Percentiles rank a stretch among this genome's conserved stretches.
These are phyloP conservation scores for Rhizophora mangle DNA, from an alignment of 345 rosid species.

Conservation along the genomic window DNA sequence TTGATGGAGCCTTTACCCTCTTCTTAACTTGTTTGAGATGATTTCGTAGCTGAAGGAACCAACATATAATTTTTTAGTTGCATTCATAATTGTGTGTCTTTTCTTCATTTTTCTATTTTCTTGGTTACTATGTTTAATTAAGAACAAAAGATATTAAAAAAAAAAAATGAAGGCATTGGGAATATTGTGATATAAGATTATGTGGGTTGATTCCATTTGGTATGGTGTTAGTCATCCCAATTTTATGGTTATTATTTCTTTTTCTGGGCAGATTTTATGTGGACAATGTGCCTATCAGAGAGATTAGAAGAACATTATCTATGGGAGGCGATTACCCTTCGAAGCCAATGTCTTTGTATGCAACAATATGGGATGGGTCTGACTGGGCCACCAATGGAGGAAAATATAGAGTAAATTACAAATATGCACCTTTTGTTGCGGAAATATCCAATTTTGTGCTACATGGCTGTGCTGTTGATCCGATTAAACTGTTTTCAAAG, in stretches of 20 bases:
- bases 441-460: constrained; percentile 65
- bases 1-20: constrained; percentile 1
- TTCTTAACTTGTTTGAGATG: not conserved
- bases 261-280: constrained; percentile 59
- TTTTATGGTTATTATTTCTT: not conserved
- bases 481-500: constrained; percentile 48
- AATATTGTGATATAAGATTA: not conserved
- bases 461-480: constrained; percentile 87
- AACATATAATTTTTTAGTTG: not conserved
- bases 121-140: not conserved
- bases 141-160: not conserved
- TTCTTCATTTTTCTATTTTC: not conserved
- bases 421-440: constrained; percentile 60
- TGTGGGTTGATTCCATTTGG: not conserved
- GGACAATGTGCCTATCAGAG: constrained; percentile 77
- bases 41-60: not conserved
- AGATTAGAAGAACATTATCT: constrained; percentile 55
- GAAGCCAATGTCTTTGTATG: constrained; percentile 84
- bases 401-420: constrained; percentile 60
- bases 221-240: not conserved
- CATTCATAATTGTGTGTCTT: not conserved
- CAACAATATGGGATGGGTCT: constrained; percentile 96
- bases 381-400: constrained; percentile 93
- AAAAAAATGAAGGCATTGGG: not conserved
- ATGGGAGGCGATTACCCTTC: constrained; percentile 81